Percentiles rank a stretch among this genome's conserved stretches.
phyloP scores from a whole-genome alignment of 257 asterid species.

The Primulina tabacum region DNA sequence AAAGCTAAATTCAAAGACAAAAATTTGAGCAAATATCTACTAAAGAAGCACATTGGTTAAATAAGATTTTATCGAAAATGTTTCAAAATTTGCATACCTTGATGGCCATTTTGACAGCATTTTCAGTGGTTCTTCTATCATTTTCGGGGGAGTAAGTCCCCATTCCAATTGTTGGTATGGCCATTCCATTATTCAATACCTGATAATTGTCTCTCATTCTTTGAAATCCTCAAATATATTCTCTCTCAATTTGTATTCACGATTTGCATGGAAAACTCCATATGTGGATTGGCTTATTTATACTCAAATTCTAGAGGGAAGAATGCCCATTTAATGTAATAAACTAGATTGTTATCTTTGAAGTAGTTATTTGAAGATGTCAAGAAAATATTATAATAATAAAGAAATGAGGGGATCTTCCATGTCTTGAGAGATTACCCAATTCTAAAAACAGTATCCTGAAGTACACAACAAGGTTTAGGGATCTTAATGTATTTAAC shows the following conservation, averaged over 20 bases:
- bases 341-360: conserved; percentile 32
- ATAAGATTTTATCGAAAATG: no score
- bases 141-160: conserved; percentile 75
- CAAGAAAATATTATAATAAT: not conserved
- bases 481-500: conserved; percentile 11
- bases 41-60: no score
- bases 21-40: not conserved
- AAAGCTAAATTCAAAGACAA: no score
- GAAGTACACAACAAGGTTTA: conserved; percentile 4
- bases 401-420: conserved; percentile 17
- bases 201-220: conserved; percentile 49
- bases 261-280: conserved; percentile 33
- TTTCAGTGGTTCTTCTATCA: conserved; percentile 47
- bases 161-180: conserved; percentile 63
- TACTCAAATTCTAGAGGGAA: conserved; percentile 44
- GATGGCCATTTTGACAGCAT: conserved; percentile 64
- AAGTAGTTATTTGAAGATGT: conserved; percentile 21
- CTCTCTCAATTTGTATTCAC: not conserved
- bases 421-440: conserved; percentile 21
- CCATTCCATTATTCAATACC: conserved; percentile 67
- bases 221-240: not conserved
- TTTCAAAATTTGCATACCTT: conserved; percentile 38
- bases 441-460: conserved; percentile 4
- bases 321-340: conserved; percentile 23
- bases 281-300: conserved; percentile 30